A percentile compares a stretch with the other conserved stretches of the same genome.
These are phyloP conservation scores for Theileria sp. DNA, from an alignment of 169 alveolate species.

Conservation along the genomic window DNA sequence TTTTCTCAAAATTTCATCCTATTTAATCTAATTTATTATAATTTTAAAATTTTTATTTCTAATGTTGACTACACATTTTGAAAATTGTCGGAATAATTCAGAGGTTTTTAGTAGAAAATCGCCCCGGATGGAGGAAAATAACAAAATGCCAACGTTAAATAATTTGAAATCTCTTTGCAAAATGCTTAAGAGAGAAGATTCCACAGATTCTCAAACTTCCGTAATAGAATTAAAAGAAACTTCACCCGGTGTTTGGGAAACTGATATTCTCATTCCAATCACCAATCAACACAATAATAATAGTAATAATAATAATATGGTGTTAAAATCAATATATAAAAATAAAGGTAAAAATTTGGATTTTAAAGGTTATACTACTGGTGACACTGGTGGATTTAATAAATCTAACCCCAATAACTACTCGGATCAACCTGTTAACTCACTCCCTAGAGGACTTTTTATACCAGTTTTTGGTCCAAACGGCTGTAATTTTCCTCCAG, in stretches of 20 bases:
- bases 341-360: not conserved
- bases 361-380: not conserved
- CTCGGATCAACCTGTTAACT: not conserved
- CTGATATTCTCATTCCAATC: not conserved
- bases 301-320: too few species aligned
- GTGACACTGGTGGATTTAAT: not conserved
- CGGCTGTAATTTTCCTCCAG: slow-evolving; percentile 1
- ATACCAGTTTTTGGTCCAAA: not conserved
- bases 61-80: not conserved
- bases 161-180: not conserved
- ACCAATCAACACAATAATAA: too few species aligned
- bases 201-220: not conserved
- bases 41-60: not conserved
- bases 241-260: slow-evolving; percentile 3
- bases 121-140: not conserved
- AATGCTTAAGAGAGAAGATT: not conserved
- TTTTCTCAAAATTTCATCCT: too few species aligned
- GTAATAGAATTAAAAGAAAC: not conserved
- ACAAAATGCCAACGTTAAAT: not conserved
- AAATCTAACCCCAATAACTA: not conserved
- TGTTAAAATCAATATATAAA: not conserved
- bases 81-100: not conserved
- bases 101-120: not conserved
- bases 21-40: too few species aligned
- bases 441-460: not conserved